A percentile compares a stretch with the other conserved stretches of the same genome.
These are phyloP conservation scores for Ascochyta fabae DNA, from an alignment of 2,329 filamentous ascomycete species.

Conservation along the genomic window DNA sequence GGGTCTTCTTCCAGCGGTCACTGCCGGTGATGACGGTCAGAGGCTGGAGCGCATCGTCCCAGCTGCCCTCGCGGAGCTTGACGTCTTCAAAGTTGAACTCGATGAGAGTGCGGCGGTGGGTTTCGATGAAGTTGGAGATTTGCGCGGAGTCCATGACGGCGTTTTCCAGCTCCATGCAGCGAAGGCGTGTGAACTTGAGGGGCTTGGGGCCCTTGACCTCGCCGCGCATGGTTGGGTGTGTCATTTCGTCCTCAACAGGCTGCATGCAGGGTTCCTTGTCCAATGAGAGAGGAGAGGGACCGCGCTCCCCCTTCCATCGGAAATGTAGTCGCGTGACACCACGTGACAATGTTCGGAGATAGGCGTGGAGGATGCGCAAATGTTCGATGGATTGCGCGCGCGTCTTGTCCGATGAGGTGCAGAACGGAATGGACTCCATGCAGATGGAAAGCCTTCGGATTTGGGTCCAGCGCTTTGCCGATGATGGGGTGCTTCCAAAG, in stretches of 20 bases:
- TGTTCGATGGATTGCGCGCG: slow-evolving; percentile 71
- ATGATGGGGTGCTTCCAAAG: slow-evolving; percentile 76
- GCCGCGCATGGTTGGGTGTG: slow-evolving; percentile 43
- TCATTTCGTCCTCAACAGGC: slow-evolving; percentile 51
- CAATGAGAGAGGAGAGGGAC: slow-evolving; percentile 75
- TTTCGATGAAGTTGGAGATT: slow-evolving; percentile 70
- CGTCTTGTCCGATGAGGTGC: slow-evolving; percentile 58
- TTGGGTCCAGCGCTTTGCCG: slow-evolving; percentile 76
- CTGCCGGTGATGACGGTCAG: slow-evolving; percentile 58
- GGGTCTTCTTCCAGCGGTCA: slow-evolving; percentile 52
- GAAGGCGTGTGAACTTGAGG: slow-evolving; percentile 69
- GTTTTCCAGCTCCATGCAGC: slow-evolving; percentile 75
- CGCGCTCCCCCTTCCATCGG: slow-evolving; percentile 75
- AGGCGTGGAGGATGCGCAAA: slow-evolving; percentile 73
- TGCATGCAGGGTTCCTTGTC: slow-evolving; percentile 73
- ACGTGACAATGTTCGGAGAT: slow-evolving; percentile 72
- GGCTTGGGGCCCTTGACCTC: slow-evolving; percentile 49
- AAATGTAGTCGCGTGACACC: slow-evolving; percentile 75
- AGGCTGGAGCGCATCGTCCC: slow-evolving; percentile 82
- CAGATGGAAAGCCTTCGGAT: slow-evolving; percentile 76
- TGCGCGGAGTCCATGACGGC: slow-evolving; percentile 73
- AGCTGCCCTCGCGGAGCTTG: slow-evolving; percentile 71
- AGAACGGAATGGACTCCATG: slow-evolving; percentile 72
- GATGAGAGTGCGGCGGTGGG: slow-evolving; percentile 70
- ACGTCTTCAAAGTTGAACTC: slow-evolving; percentile 85